These are phyloP conservation scores for Lippia alba DNA, from an alignment of 305 asterid genomes.

Conservation along the genomic window DNA sequence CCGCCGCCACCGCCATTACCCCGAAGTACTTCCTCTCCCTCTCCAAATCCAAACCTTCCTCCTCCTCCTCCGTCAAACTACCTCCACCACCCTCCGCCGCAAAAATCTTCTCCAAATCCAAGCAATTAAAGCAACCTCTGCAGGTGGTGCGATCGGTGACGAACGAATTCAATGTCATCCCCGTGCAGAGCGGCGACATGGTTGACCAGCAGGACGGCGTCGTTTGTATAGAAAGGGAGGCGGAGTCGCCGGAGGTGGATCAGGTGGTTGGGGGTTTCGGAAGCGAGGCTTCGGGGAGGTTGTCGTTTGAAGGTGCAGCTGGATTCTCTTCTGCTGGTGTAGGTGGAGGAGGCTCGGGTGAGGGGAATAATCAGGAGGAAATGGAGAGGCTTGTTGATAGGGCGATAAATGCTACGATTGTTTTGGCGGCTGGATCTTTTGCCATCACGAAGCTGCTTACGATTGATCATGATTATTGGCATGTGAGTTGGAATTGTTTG, in stretches of 20 bases:
- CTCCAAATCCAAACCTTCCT: slow-evolving; percentile 40
- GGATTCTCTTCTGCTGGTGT: slow-evolving; percentile 48
- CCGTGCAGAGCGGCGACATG: slow-evolving; percentile 55
- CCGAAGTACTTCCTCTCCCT: slow-evolving; percentile 56
- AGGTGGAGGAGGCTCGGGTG: slow-evolving; percentile 41
- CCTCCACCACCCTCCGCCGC: slow-evolving; percentile 22
- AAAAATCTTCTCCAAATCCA: slow-evolving; percentile 37
- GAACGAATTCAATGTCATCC: slow-evolving; percentile 53
- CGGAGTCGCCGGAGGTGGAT: slow-evolving; percentile 47
- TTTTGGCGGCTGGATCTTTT: slow-evolving; percentile 81
- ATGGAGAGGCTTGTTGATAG: slow-evolving; percentile 58
- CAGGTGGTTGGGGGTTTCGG: slow-evolving; percentile 72
- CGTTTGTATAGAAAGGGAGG: slow-evolving; percentile 51
- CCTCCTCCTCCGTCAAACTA: slow-evolving; percentile 28
- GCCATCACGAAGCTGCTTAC: slow-evolving; percentile 82
- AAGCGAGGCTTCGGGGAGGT: slow-evolving; percentile 31
- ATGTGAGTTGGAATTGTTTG: slow-evolving; percentile 48
- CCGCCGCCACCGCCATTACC: slow-evolving; percentile 45
- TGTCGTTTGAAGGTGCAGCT: slow-evolving; percentile 71
- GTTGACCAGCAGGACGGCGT: slow-evolving; percentile 63
- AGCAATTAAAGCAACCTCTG: slow-evolving; percentile 33
- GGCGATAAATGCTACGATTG: slow-evolving; percentile 65
- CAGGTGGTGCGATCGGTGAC: slow-evolving; percentile 45
- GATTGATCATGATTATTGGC: slow-evolving; percentile 86
- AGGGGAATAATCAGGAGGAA: slow-evolving; percentile 42